phyloP scores from a whole-genome alignment of 2,329 filamentous ascomycete species.

The Amesomyces nigricolor region DNA sequence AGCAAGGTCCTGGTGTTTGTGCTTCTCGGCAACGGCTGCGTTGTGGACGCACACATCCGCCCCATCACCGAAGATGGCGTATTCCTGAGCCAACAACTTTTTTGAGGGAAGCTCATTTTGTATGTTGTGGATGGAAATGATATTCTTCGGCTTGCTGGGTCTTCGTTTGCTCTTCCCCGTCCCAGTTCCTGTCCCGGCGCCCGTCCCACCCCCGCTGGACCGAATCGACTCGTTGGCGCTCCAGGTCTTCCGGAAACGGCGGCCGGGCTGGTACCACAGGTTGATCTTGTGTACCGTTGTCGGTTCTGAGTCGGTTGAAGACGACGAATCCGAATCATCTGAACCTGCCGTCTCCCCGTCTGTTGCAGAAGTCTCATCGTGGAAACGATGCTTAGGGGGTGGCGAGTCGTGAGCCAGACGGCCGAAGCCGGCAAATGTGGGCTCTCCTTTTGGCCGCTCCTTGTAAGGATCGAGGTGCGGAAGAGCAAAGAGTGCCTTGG shows the following conservation, averaged over 20 bases:
- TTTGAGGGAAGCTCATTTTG: conserved; percentile 71
- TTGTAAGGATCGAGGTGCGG: conserved; percentile 39
- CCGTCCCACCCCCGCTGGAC: conserved; percentile 57
- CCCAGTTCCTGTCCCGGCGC: conserved; percentile 52
- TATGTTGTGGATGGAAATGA: conserved; percentile 68
- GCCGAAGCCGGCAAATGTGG: conserved; percentile 53
- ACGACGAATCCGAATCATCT: conserved; percentile 46
- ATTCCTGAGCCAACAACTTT: conserved; percentile 67
- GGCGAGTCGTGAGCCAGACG: conserved; percentile 48
- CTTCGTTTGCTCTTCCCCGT: conserved; percentile 48
- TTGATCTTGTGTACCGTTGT: conserved; percentile 56
- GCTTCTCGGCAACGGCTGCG: conserved; percentile 65
- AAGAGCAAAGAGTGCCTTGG: conserved; percentile 44
- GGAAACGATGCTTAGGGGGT: conserved; percentile 41
- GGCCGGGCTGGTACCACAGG: conserved; percentile 50
- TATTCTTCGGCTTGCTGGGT: conserved; percentile 53
- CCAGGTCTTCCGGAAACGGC: conserved; percentile 49
- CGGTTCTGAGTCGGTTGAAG: conserved; percentile 56
- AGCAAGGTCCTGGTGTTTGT: conserved; percentile 65
- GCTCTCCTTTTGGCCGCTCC: conserved; percentile 48
- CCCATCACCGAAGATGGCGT: conserved; percentile 77
- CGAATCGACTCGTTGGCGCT: conserved; percentile 52
- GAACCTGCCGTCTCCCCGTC: conserved; percentile 47
- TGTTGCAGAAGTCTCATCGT: conserved; percentile 46
- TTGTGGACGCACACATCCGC: conserved; percentile 82